Evolutionary conservation across 2,329 filamentous ascomycete species (phyloP).

Genomic region (Aureobasidium namibiae): DNA sequence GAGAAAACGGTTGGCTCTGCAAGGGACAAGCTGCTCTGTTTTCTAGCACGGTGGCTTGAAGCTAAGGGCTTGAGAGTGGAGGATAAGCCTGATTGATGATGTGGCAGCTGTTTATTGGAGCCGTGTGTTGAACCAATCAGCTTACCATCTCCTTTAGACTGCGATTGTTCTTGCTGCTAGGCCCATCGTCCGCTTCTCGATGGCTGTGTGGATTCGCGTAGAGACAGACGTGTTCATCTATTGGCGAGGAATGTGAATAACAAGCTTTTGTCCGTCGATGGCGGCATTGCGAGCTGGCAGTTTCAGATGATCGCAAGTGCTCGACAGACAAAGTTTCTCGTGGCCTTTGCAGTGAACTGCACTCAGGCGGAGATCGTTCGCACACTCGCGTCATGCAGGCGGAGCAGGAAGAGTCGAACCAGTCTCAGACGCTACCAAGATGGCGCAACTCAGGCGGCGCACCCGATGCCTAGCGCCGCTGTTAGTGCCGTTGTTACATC

Average conservation of each 20-base stretch:
- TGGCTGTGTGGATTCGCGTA: background rate
- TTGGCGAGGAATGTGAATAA: background rate
- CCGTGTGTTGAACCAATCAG: constrained; percentile 2
- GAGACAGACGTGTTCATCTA: background rate
- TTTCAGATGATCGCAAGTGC: constrained; percentile 5
- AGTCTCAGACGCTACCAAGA: constrained; percentile 10
- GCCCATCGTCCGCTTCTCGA: background rate
- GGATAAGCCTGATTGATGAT: constrained; percentile 12
- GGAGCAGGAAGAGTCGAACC: constrained; percentile 11
- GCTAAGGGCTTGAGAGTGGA: constrained; percentile 7
- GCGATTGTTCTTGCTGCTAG: background rate
- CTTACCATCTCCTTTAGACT: background rate
- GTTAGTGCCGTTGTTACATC: constrained; percentile 10
- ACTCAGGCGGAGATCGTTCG: constrained; percentile 12
- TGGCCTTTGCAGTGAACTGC: constrained; percentile 11
- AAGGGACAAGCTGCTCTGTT: constrained; percentile 11
- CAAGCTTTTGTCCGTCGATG: constrained; percentile 4
- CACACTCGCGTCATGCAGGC: constrained; percentile 13
- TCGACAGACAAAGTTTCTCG: constrained; percentile 10
- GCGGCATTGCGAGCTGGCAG: background rate
- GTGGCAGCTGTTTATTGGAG: constrained; percentile 12
- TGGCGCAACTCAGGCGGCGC: constrained; percentile 13
- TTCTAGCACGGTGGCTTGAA: constrained; percentile 11
- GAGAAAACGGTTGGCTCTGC: constrained; percentile 14
- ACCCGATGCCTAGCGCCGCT: constrained; percentile 7